Base-by-base conservation (phyloP, 2,329 filamentous ascomycete genomes). In the Fusarium secorum region DNA sequence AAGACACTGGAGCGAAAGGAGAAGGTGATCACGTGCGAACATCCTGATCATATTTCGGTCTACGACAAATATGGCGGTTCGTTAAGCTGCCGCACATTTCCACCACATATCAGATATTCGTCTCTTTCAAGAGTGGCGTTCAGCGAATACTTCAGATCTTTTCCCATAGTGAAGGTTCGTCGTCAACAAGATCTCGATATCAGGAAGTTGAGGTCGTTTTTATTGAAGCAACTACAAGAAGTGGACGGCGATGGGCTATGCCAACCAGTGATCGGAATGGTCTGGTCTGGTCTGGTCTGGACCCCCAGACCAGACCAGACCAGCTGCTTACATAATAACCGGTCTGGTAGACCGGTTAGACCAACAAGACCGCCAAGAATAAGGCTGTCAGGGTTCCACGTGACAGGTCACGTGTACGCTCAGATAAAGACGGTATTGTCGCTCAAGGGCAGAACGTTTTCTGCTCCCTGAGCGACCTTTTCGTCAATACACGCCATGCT, bases 111-210 rank as follows among this genome's bases (percentile, higher is more conserved):
- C 4, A 32, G 0, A n/a, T 32, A 3, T 13, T 2, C n/a, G n/a
- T 2, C 1, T 2, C 9, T 4, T n/a, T n/a, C n/a, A n/a, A n/a
- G n/a, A 0, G 1, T 11, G 1, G 9, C 1, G 1, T 3, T n/a
- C n/a, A 15, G 20, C 7, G 0, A 3, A 1, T 46, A 59, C 30
- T 3, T 1, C 2, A 26, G 42, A 7, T 20, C 20, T 1, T 59
- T 62, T n/a, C 42, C 59, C 0, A 22, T 60, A 13, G 3, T 13
- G 0, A 48, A n/a, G 20, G 18, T 62, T 3, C 17, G 6, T 5
- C 42, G 13, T 4, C 7, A 3, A 11, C 28, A 15, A 9, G 39
- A 48, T 14, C 10, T 44, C 7, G 53, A 30, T 0, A 30, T 59
- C 1, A 0, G 5, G 14, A 9, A 35, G 0, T 35, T 62, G 30